phyloP scores from a whole-genome alignment of 2,329 filamentous ascomycete species.

The Cytospora paraplurivora region DNA sequence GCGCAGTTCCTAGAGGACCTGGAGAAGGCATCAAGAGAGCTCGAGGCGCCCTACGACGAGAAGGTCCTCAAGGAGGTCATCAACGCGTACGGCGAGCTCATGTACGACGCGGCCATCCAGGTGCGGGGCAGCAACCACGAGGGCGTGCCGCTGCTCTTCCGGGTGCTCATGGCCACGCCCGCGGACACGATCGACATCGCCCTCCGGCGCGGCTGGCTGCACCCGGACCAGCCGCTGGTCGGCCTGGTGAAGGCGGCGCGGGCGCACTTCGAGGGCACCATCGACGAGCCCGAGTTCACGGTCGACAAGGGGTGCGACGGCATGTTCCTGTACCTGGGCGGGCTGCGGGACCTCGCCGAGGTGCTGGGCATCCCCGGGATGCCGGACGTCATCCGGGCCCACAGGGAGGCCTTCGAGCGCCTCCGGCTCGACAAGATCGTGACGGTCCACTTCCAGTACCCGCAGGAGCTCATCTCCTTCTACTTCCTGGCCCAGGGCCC shows the following conservation, averaged over 20 bases:
- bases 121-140: constrained; percentile 12
- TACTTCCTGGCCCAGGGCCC: constrained; percentile 27
- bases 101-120: constrained; percentile 27
- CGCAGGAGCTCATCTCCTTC: constrained; percentile 8
- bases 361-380: constrained; percentile 22
- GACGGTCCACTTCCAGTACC: constrained; percentile 21
- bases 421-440: constrained; percentile 12
- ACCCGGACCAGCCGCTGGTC: constrained; percentile 18
- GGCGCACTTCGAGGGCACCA: constrained; percentile 10
- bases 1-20: constrained; percentile 27
- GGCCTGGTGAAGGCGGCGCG: constrained; percentile 7
- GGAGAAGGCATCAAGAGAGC: constrained; percentile 8
- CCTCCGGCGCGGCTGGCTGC: constrained; percentile 18
- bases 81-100: constrained; percentile 23
- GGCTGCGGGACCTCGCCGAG: constrained; percentile 3
- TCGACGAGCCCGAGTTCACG: constrained; percentile 27
- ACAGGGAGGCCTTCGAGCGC: constrained; percentile 14
- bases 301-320: constrained; percentile 21
- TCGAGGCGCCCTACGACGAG: constrained; percentile 17
- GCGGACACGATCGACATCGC: constrained; percentile 25
- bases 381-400: constrained; percentile 21
- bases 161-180: constrained; percentile 23
- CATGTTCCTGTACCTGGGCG: constrained; percentile 21
- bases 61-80: constrained; percentile 19
- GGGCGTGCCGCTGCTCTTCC: constrained; percentile 17